phyloP scores from a whole-genome alignment of 495 filamentous ascomycete species.

The Hypoxylon intermedium region DNA sequence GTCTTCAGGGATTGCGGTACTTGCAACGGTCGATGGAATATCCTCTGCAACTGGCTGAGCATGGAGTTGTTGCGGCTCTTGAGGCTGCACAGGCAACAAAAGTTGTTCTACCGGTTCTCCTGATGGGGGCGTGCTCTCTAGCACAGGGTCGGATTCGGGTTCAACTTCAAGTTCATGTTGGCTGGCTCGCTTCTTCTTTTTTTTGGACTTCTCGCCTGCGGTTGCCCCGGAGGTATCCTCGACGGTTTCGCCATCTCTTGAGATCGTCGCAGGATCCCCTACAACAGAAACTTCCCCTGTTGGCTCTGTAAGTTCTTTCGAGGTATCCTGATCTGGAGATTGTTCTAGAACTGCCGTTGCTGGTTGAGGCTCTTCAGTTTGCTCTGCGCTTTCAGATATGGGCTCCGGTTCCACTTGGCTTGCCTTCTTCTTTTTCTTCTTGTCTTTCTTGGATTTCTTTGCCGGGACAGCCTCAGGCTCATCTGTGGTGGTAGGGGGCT shows the following conservation, averaged over 20 bases:
- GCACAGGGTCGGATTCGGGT: constrained; percentile 8
- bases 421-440: constrained; percentile 44
- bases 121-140: constrained; percentile 6
- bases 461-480: constrained; percentile 14
- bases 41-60: constrained; percentile 30
- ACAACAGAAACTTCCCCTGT: constrained; percentile 22
- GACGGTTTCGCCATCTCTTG: constrained; percentile 26
- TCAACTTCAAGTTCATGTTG: constrained; percentile 22
- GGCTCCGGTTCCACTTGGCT: constrained; percentile 28
- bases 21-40: not conserved
- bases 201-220: constrained; percentile 31
- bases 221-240: constrained; percentile 28
- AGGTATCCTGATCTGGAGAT: constrained; percentile 3
- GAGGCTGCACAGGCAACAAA: constrained; percentile 17
- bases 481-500: not conserved
- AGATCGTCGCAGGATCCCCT: constrained; percentile 18
- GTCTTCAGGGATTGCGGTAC: constrained; percentile 14
- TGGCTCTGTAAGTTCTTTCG: constrained; percentile 25
- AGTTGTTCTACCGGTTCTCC: constrained; percentile 13
- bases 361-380: constrained; percentile 20
- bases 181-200: constrained; percentile 33
- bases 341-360: not conserved
- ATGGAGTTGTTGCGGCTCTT: constrained; percentile 21
- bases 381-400: constrained; percentile 20
- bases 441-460: constrained; percentile 47